Conservation (phyloP, 1,284 basidiomycete genomes). For the Coniferiporia weirii region DNA sequence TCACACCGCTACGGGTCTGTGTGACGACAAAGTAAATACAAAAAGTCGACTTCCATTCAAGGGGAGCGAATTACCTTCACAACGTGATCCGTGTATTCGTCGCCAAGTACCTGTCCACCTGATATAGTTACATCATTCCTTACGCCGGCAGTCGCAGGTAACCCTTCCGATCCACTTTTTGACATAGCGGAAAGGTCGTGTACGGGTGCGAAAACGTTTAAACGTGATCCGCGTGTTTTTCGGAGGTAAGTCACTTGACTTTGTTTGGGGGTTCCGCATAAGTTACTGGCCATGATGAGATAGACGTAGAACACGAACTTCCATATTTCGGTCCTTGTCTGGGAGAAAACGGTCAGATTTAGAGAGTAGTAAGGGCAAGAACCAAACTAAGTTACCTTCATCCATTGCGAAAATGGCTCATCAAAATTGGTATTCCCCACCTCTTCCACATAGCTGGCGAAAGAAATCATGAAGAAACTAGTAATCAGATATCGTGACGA, state of each 20-base stretch:
- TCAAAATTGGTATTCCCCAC: constrained; percentile 55
- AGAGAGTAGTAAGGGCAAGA: background rate
- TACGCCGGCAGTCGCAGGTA: constrained; percentile 55
- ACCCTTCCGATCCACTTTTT: constrained; percentile 51
- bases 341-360: background rate
- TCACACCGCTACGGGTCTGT: constrained; percentile 88
- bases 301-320: constrained; percentile 55
- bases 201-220: constrained; percentile 86
- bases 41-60: background rate
- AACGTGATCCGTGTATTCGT: constrained; percentile 92
- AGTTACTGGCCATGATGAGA: background rate
- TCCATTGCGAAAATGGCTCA: constrained; percentile 82
- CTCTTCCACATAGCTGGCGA: constrained; percentile 85
- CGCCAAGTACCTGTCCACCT: constrained; percentile 84
- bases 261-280: background rate
- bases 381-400: constrained; percentile 53
- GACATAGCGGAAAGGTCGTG: constrained; percentile 81
- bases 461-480: constrained; percentile 93
- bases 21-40: constrained; percentile 7
- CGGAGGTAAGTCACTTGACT: constrained; percentile 86
- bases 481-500: background rate
- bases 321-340: constrained; percentile 89
- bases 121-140: constrained; percentile 74
- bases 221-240: constrained; percentile 67
- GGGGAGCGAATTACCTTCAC: constrained; percentile 55